Evolutionary conservation across 2,329 filamentous ascomycete species (phyloP).

Genomic region (Beauveria medogensis): DNA sequence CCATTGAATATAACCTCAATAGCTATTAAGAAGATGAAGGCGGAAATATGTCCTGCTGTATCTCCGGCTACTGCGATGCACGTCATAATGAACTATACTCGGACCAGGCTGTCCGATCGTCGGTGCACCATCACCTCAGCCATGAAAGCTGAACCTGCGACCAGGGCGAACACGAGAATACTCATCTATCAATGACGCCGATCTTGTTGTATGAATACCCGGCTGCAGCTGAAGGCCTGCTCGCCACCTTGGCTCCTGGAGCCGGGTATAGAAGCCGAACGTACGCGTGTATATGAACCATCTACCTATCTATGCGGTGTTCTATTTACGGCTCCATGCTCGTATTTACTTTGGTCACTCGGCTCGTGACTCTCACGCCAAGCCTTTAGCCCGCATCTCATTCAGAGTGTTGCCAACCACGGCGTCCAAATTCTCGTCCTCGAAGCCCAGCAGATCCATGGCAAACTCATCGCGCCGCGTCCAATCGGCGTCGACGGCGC

Average conservation of each 20-base stretch:
- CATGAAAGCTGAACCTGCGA: neutral
- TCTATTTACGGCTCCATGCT: neutral
- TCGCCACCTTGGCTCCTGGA: neutral
- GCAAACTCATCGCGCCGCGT: constrained; percentile 34
- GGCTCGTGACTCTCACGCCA: neutral
- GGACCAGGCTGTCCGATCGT: neutral
- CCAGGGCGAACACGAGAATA: constrained; percentile 5
- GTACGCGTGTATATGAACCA: neutral
- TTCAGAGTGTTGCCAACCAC: constrained; percentile 30
- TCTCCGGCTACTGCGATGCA: neutral
- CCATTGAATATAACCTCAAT: too few relatives aligned
- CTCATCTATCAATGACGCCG: neutral
- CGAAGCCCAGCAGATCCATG: constrained; percentile 37
- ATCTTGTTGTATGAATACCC: neutral
- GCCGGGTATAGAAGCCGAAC: neutral
- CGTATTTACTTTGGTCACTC: neutral
- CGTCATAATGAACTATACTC: neutral
- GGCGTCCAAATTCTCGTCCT: constrained; percentile 38
- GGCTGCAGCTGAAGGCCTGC: neutral
- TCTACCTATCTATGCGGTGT: neutral
- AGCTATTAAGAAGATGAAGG: neutral
- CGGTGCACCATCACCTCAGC: neutral
- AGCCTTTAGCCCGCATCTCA: constrained; percentile 11
- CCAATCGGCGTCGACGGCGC: constrained; percentile 41
- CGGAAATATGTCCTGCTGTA: neutral